Conservation (phyloP, 805 yeast genomes). For the Sugiyamaella mastotermitis region DNA sequence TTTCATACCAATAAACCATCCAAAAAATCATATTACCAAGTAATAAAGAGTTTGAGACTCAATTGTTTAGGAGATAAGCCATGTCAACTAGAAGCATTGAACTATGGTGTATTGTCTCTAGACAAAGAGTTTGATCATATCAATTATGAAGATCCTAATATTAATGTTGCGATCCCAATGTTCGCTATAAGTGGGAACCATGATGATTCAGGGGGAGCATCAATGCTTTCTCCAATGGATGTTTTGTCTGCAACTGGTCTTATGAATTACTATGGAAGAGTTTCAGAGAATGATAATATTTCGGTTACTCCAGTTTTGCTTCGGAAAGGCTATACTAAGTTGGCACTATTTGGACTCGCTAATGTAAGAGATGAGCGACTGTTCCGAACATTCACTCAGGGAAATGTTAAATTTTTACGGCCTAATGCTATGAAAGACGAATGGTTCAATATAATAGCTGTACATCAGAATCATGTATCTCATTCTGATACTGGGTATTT, state of each 20-base stretch:
- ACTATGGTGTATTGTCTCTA: conserved; percentile 65
- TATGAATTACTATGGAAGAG: conserved; percentile 84
- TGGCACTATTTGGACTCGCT: conserved; percentile 85
- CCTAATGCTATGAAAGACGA: conserved; percentile 54
- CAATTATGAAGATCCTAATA: conserved; percentile 85
- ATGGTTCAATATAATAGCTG: conserved; percentile 81
- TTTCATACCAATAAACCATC: conserved; percentile 89
- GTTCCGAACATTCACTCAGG: conserved; percentile 73
- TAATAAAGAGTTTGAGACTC: conserved; percentile 60
- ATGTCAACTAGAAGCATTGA: conserved; percentile 72
- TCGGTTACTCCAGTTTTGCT: conserved; percentile 69
- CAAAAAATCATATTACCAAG: conserved; percentile 79
- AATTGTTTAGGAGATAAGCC: conserved; percentile 84
- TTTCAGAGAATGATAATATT: conserved; percentile 68
- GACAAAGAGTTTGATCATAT: conserved; percentile 50
- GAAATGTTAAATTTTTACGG: conserved; percentile 68
- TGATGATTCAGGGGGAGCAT: conserved; percentile 91
- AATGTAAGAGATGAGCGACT: conserved; percentile 86
- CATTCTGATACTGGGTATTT: conserved; percentile 76
- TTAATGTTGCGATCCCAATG: conserved; percentile 83
- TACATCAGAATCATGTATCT: conserved; percentile 83
- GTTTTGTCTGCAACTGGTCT: conserved; percentile 74
- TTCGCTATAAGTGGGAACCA: conserved; percentile 95
- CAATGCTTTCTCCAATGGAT: conserved; percentile 68
- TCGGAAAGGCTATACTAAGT: conserved; percentile 72